phyloP scores from a whole-genome alignment of 768 basidiomycete species.

The Rhizopogon roseolus region DNA sequence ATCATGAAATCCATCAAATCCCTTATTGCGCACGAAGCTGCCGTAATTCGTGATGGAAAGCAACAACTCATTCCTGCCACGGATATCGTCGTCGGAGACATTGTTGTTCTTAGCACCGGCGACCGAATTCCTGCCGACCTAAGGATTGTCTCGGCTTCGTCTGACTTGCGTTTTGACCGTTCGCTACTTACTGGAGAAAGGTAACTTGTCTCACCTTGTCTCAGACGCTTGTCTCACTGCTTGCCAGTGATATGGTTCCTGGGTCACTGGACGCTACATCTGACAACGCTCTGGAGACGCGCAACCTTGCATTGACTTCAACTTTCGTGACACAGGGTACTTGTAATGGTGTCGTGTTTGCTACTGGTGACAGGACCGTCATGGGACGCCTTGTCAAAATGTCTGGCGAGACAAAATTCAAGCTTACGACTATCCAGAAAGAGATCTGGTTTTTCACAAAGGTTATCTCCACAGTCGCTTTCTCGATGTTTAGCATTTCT shows the following conservation, averaged over 20 bases:
- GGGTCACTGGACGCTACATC: slow-evolving; percentile 42
- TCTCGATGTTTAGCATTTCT: slow-evolving; percentile 35
- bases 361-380: slow-evolving; percentile 38
- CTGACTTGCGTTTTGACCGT: slow-evolving; percentile 49
- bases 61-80: slow-evolving; percentile 44
- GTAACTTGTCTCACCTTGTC: slow-evolving; percentile 13
- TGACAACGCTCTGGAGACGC: slow-evolving; percentile 43
- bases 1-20: slow-evolving; percentile 55
- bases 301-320: slow-evolving; percentile 44
- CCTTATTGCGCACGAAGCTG: slow-evolving; percentile 55
- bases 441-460: slow-evolving; percentile 52
- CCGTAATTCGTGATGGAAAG: slow-evolving; percentile 47
- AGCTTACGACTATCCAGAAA: slow-evolving; percentile 41
- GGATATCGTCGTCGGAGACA: slow-evolving; percentile 54
- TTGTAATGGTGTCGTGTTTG: slow-evolving; percentile 37
- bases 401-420: slow-evolving; percentile 41
- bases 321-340: slow-evolving; percentile 39
- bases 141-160: slow-evolving; percentile 46
- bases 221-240: not conserved
- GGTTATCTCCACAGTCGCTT: slow-evolving; percentile 39
- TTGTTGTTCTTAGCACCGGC: slow-evolving; percentile 48
- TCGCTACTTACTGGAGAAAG: slow-evolving; percentile 50
- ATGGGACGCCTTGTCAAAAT: slow-evolving; percentile 55
- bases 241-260: slow-evolving; percentile 36
- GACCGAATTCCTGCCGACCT: slow-evolving; percentile 59